These are phyloP conservation scores for Musa acuminata DNA, from an alignment of 176 grass and related monocot genomes.

Conservation along the genomic window DNA sequence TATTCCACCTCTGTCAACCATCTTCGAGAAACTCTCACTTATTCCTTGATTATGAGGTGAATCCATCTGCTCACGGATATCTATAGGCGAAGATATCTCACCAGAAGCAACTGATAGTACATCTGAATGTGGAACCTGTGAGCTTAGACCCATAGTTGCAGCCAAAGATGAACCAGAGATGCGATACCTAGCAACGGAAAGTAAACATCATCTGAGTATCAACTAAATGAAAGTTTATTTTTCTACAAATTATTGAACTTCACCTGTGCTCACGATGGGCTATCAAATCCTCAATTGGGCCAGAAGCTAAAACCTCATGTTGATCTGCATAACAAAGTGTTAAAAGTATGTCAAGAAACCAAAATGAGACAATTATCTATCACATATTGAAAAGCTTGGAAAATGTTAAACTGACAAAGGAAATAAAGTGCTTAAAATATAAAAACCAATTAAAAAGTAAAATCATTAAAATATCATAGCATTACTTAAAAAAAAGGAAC, in stretches of 20 bases:
- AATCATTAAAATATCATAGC: neutral
- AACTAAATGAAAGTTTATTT: neutral
- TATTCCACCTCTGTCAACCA: slow-evolving; percentile 70
- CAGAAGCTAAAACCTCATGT: slow-evolving; percentile 96
- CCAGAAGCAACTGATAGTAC: slow-evolving; percentile 45
- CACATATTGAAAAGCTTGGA: neutral
- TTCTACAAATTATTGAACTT: slow-evolving; percentile 9
- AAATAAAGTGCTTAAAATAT: neutral
- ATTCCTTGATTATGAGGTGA: slow-evolving; percentile 52
- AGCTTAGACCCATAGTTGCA: slow-evolving; percentile 74
- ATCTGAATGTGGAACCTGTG: slow-evolving; percentile 62
- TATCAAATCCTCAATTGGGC: slow-evolving; percentile 97
- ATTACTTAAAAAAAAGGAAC: no score
- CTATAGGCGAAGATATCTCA: slow-evolving; percentile 41
- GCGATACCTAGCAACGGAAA: slow-evolving; percentile 64
- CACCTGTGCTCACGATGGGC: slow-evolving; percentile 98
- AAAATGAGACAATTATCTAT: neutral
- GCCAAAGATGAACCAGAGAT: slow-evolving; percentile 92
- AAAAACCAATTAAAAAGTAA: neutral
- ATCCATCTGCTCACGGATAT: slow-evolving; percentile 35
- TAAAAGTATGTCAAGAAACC: neutral
- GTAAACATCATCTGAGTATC: slow-evolving; percentile 8
- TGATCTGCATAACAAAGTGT: slow-evolving; percentile 38
- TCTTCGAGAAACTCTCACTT: slow-evolving; percentile 48
- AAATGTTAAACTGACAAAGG: neutral